These are phyloP conservation scores for Penicillium salamii DNA, from an alignment of 495 filamentous ascomycete genomes.

Conservation along the genomic window DNA sequence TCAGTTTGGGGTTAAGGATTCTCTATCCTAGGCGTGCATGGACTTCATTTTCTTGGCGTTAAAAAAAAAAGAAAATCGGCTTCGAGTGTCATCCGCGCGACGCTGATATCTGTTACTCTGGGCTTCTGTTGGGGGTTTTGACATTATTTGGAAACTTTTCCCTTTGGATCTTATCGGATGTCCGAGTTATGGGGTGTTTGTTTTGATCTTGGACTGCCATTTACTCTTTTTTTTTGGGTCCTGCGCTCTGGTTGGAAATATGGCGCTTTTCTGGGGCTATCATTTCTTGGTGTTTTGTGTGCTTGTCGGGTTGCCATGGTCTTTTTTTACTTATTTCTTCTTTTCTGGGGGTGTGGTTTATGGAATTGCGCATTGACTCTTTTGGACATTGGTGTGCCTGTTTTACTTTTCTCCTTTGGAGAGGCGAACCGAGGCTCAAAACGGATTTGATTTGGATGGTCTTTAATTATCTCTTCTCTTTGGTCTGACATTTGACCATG, in stretches of 20 bases:
- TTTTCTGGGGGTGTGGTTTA: slow-evolving; percentile 7
- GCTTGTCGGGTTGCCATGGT: slow-evolving; percentile 16
- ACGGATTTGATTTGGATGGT: slow-evolving; percentile 7
- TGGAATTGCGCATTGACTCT: slow-evolving; percentile 9
- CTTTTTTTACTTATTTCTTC: slow-evolving; percentile 6
- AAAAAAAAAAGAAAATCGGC: not conserved
- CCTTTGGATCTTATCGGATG: no score
- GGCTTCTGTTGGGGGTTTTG: not conserved
- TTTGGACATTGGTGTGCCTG: slow-evolving; percentile 6
- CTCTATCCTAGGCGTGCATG: not conserved
- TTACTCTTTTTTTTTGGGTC: not conserved
- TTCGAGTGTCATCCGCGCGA: not conserved
- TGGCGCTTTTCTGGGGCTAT: slow-evolving; percentile 18
- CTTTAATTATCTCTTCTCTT: slow-evolving; percentile 18
- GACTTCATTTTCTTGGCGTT: slow-evolving; percentile 7
- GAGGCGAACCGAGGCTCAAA: slow-evolving; percentile 15
- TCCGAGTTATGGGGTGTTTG: no score
- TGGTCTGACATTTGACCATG: slow-evolving; percentile 1
- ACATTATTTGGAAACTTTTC: no score
- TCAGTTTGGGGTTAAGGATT: slow-evolving; percentile 69
- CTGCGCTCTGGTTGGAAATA: slow-evolving; percentile 13
- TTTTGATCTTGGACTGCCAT: not conserved
- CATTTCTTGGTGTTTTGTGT: slow-evolving; percentile 19
- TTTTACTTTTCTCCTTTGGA: slow-evolving; percentile 1
- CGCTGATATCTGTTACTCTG: not conserved